A percentile compares a stretch with the other conserved stretches of the same genome.
Evolutionary conservation across 2,329 filamentous ascomycete genomes (phyloP).

Genomic region (Venturia pyrina): DNA sequence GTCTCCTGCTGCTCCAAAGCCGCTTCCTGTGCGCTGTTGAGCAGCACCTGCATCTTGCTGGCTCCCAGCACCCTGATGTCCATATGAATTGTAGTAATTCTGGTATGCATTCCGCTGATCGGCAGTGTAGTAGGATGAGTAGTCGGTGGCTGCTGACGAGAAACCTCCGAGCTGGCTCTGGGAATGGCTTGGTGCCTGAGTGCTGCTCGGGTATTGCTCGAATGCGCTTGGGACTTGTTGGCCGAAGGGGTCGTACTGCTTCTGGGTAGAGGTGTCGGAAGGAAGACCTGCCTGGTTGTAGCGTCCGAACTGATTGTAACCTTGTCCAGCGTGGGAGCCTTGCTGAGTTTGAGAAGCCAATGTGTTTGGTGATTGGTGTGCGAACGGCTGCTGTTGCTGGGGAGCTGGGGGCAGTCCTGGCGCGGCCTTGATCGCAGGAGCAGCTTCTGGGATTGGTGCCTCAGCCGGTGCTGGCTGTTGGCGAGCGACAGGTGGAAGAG

Average conservation of each 20-base stretch:
- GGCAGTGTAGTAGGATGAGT: slow-evolving; percentile 75
- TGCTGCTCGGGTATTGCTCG: slow-evolving; percentile 37
- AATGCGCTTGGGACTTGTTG: slow-evolving; percentile 50
- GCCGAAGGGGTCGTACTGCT: slow-evolving; percentile 78
- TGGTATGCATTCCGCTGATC: slow-evolving; percentile 66
- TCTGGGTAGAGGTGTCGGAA: slow-evolving; percentile 57
- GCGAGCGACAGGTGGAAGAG: slow-evolving; percentile 63
- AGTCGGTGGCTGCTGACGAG: slow-evolving; percentile 68
- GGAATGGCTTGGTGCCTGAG: slow-evolving; percentile 44
- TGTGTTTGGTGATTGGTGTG: slow-evolving; percentile 35
- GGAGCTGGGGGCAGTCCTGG: slow-evolving; percentile 52
- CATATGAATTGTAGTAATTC: slow-evolving; percentile 52
- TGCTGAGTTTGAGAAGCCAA: slow-evolving; percentile 46
- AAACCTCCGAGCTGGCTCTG: slow-evolving; percentile 55
- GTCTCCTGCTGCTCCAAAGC: slow-evolving; percentile 57
- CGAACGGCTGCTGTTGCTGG: slow-evolving; percentile 36
- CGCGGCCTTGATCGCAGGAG: slow-evolving; percentile 47
- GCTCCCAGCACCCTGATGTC: slow-evolving; percentile 44
- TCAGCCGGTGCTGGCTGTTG: slow-evolving; percentile 30
- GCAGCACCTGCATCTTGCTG: slow-evolving; percentile 64
- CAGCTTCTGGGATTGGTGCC: slow-evolving; percentile 19
- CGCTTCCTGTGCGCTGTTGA: slow-evolving; percentile 69
- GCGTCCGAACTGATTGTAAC: slow-evolving; percentile 57
- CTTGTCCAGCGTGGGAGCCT: slow-evolving; percentile 31
- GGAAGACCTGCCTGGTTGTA: slow-evolving; percentile 48